A percentile compares a stretch with the other conserved stretches of the same genome.
Conservation (phyloP, 768 basidiomycete genomes). For the Asterophora parasitica region DNA sequence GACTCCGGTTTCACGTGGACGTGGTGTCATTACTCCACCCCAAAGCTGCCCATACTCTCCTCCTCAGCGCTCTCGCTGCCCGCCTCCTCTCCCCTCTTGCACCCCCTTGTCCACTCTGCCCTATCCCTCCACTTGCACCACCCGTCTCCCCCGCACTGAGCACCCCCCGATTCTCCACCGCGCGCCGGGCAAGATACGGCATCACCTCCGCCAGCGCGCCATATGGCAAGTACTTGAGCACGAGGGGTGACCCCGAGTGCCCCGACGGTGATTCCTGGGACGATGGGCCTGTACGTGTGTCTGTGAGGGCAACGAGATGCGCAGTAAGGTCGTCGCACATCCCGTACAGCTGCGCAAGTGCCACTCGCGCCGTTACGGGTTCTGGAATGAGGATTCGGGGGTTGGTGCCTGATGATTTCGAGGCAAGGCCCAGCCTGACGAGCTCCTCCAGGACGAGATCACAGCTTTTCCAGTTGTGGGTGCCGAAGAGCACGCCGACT, state of each 20-base stretch:
- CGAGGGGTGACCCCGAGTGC: slow-evolving; percentile 54
- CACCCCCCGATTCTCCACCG: slow-evolving; percentile 90
- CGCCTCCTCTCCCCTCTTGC: slow-evolving; percentile 58
- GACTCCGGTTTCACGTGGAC: no score
- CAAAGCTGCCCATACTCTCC: slow-evolving; percentile 26
- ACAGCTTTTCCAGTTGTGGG: slow-evolving; percentile 77
- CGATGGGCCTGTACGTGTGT: no score
- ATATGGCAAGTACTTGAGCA: slow-evolving; percentile 83
- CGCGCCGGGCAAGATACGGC: slow-evolving; percentile 85
- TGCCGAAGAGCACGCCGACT: slow-evolving; percentile 83
- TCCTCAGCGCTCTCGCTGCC: slow-evolving; percentile 51
- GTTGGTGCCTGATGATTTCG: no score
- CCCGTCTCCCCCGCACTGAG: slow-evolving; percentile 70
- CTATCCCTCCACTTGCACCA: no score
- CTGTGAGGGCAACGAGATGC: slow-evolving; percentile 49
- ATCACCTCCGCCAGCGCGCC: slow-evolving; percentile 70
- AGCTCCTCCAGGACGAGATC: slow-evolving; percentile 58
- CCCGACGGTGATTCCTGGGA: no score
- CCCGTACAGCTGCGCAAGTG: slow-evolving; percentile 81
- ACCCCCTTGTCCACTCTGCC: slow-evolving; percentile 47
- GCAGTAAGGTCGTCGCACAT: slow-evolving; percentile 85
- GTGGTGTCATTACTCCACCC: no score
- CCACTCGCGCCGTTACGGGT: slow-evolving; percentile 59
- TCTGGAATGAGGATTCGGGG: slow-evolving; percentile 31
- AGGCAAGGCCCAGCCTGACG: slow-evolving; percentile 53